Evolutionary conservation across 257 asterid species (phyloP).

Genomic region (Vinca minor): DNA sequence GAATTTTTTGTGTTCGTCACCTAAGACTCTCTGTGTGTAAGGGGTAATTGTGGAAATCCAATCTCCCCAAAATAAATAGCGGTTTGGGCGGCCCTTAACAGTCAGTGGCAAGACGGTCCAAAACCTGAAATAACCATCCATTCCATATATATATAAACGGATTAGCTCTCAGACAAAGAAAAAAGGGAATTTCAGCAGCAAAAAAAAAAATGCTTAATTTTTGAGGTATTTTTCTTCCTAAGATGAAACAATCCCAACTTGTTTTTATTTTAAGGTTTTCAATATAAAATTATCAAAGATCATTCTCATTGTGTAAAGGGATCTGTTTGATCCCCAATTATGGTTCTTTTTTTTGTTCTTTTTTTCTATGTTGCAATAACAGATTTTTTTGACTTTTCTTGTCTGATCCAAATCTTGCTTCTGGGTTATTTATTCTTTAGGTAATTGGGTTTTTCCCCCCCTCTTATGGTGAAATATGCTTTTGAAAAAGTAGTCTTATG

Average conservation of each 20-base stretch:
- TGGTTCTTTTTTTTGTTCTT: too few relatives aligned
- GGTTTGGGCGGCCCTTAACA: neutral
- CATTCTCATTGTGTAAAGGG: neutral
- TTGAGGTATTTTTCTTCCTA: neutral
- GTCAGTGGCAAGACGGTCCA: neutral
- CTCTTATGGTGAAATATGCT: neutral
- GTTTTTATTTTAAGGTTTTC: neutral
- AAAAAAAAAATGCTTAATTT: neutral
- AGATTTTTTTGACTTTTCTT: neutral
- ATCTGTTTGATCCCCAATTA: slow-evolving; percentile 6
- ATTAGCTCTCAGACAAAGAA: slow-evolving; percentile 6
- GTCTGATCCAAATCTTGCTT: slow-evolving; percentile 1
- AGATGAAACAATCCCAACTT: neutral
- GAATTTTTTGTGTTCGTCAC: too few relatives aligned
- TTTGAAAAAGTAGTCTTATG: too few relatives aligned
- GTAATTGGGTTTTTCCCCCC: neutral
- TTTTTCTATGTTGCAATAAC: neutral
- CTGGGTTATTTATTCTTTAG: neutral
- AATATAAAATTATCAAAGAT: neutral
- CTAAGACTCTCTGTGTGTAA: neutral
- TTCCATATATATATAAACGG: neutral
- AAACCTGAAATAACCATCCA: neutral
- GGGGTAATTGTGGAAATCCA: neutral
- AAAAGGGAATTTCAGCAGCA: neutral
- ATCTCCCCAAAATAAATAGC: neutral